phyloP scores from a whole-genome alignment of 2,329 filamentous ascomycete species.

The Nigrospora osmanthi region DNA sequence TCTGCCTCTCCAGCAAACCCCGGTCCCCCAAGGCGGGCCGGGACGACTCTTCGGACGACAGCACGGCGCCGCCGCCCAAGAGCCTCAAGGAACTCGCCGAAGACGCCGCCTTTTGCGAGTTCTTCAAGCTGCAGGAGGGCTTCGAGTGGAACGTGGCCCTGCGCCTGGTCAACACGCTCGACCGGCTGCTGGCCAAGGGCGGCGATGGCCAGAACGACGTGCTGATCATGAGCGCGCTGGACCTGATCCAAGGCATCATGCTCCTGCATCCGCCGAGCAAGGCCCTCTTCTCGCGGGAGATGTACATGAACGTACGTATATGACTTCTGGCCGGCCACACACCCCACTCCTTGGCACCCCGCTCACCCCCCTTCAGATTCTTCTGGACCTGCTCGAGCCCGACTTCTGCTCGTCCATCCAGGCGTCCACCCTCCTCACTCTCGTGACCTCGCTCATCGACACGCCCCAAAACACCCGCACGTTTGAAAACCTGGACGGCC shows the following conservation, averaged over 20 bases:
- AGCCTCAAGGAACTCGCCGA: conserved; percentile 61
- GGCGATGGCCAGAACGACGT: conserved; percentile 79
- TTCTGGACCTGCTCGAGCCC: conserved; percentile 89
- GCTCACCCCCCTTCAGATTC: conserved; percentile 43
- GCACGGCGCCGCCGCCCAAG: conserved; percentile 39
- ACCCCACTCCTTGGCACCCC: conserved; percentile 2
- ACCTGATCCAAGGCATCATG: conserved; percentile 80
- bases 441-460: conserved; percentile 83
- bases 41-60: conserved; percentile 11
- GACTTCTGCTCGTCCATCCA: conserved; percentile 89
- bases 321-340: neutral
- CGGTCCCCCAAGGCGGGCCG: conserved; percentile 6
- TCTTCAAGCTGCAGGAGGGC: conserved; percentile 92
- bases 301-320: conserved; percentile 78
- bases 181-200: conserved; percentile 76
- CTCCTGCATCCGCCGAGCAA: conserved; percentile 87
- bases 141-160: conserved; percentile 97
- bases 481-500: conserved; percentile 86
- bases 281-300: conserved; percentile 76
- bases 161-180: conserved; percentile 76
- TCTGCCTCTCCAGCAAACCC: conserved; percentile 62
- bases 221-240: conserved; percentile 79
- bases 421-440: conserved; percentile 78
- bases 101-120: conserved; percentile 88
- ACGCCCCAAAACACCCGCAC: conserved; percentile 81